Conservation (phyloP, 2,329 filamentous ascomycete genomes). For the Fusarium sarcochroum region DNA sequence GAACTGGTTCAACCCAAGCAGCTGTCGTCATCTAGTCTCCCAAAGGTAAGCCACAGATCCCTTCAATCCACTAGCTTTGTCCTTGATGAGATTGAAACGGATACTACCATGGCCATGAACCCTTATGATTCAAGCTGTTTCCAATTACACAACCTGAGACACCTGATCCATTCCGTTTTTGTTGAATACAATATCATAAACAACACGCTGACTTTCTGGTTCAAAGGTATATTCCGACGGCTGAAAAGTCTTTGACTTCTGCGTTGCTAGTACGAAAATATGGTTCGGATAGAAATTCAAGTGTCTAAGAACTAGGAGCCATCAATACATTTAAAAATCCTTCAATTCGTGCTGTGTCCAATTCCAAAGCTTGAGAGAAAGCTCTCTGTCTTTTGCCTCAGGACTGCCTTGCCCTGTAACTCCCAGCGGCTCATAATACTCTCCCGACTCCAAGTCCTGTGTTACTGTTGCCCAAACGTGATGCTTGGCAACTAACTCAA, state of each 20-base stretch:
- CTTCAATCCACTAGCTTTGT: not conserved
- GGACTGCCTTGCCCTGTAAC: not conserved
- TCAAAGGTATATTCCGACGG: not conserved
- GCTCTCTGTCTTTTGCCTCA: not conserved
- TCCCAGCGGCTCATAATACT: not conserved
- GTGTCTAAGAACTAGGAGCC: too few relatives aligned
- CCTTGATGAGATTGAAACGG: slow-evolving; percentile 23
- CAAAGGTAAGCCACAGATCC: not conserved
- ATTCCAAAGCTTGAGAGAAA: not conserved
- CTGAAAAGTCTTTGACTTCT: too few relatives aligned
- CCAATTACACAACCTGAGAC: slow-evolving; percentile 15
- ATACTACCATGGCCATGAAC: slow-evolving; percentile 32
- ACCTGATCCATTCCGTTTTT: fast-evolving
- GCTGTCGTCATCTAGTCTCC: fast-evolving
- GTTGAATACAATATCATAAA: fast-evolving
- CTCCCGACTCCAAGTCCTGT: not conserved
- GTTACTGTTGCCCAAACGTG: not conserved
- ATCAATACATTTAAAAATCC: too few relatives aligned
- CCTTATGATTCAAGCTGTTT: slow-evolving; percentile 23
- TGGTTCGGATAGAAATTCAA: too few relatives aligned
- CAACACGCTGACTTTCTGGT: not conserved
- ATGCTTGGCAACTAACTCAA: not conserved
- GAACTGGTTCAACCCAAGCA: too few relatives aligned
- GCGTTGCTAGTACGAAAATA: too few relatives aligned
- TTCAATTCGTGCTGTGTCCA: not conserved